Evolutionary conservation across 371 early-diverging fungal genomes (phyloP).

Genomic region (Mucor irregularis): DNA sequence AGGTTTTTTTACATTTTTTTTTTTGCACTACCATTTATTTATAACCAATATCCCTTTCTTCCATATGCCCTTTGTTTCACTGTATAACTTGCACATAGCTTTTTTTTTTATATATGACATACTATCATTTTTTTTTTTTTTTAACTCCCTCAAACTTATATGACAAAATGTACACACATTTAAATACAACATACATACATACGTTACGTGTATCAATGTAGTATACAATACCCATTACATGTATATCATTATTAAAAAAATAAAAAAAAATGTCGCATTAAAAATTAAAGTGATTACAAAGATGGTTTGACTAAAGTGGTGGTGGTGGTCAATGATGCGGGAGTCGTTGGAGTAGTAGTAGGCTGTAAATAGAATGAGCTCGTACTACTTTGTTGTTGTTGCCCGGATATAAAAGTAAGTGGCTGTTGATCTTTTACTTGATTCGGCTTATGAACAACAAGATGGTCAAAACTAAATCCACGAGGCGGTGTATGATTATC

Average conservation of each 20-base stretch:
- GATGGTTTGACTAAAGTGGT: background rate
- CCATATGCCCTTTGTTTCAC: background rate
- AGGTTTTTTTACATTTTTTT: background rate
- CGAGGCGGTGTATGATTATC: constrained; percentile 9
- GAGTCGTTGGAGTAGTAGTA: background rate
- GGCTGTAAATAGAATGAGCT: constrained; percentile 1
- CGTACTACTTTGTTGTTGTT: constrained; percentile 7
- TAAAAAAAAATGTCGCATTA: background rate
- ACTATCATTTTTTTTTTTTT: too few species aligned
- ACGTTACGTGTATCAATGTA: too few species aligned
- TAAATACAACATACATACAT: too few species aligned
- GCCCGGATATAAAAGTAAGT: background rate
- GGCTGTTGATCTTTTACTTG: constrained; percentile 8
- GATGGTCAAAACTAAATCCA: constrained; percentile 7
- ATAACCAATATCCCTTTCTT: background rate
- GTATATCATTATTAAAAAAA: background rate
- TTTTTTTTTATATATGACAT: too few species aligned
- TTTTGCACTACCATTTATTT: background rate
- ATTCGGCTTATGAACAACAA: constrained; percentile 2
- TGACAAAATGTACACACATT: too few species aligned
- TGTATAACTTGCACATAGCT: background rate
- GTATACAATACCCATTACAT: background rate
- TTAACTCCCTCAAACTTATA: too few species aligned
- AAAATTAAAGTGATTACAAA: background rate
- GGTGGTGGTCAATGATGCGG: background rate